phyloP scores from a whole-genome alignment of 345 rosid species.

The Capsella bursapastoris region DNA sequence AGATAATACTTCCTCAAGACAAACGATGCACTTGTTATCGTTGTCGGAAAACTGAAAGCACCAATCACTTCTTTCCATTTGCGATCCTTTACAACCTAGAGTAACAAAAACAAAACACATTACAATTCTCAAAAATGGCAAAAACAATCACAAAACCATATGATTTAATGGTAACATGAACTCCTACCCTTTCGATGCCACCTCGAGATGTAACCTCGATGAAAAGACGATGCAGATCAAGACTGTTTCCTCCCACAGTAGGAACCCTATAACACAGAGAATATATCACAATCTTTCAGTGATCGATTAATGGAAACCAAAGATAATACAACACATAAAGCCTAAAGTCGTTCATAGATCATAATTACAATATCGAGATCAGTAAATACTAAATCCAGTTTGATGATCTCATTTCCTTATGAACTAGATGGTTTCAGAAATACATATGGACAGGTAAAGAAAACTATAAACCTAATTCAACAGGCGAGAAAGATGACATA shows the following conservation, averaged over 20 bases:
- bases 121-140: conserved; percentile 10
- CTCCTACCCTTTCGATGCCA: conserved; percentile 65
- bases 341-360: conserved; percentile 7
- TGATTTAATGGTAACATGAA: conserved; percentile 27
- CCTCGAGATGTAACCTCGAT: conserved; percentile 89
- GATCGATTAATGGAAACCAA: conserved; percentile 12
- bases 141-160: background rate
- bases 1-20: conserved; percentile 77
- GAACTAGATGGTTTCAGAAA: background rate
- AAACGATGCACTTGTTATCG: conserved; percentile 89
- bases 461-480: conserved; percentile 18
- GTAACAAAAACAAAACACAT: background rate
- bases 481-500: conserved; percentile 24
- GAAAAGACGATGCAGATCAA: conserved; percentile 85
- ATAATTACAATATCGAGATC: conserved; percentile 25
- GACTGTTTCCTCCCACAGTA: conserved; percentile 76
- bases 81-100: conserved; percentile 72
- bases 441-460: conserved; percentile 13
- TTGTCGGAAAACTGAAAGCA: conserved; percentile 75
- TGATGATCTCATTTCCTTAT: conserved; percentile 13
- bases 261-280: conserved; percentile 61
- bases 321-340: background rate
- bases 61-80: conserved; percentile 89
- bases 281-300: background rate
- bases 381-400: conserved; percentile 31